Conservation (phyloP, 305 asterid genomes). For the Petunia hybrid region DNA sequence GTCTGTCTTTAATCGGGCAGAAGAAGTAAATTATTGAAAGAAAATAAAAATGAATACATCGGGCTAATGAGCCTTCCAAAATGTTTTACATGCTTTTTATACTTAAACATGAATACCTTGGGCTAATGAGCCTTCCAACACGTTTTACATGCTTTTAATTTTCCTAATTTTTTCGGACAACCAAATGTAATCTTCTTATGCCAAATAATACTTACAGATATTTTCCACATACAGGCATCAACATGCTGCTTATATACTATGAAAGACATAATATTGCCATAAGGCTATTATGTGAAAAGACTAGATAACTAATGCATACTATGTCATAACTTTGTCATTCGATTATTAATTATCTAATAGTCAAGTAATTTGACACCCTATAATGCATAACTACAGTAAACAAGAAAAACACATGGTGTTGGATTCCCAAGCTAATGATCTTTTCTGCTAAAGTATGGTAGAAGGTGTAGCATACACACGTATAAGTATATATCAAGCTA, state of each 20-base stretch:
- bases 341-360: not conserved
- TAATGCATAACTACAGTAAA: not conserved
- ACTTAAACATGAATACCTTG: not conserved
- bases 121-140: not conserved
- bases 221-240: not conserved
- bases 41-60: not conserved
- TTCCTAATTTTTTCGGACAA: not conserved
- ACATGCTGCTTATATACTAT: conserved; percentile 6
- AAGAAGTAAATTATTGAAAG: not conserved
- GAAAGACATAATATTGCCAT: not conserved
- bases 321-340: not conserved
- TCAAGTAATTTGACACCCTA: conserved; percentile 1
- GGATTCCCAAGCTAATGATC: not conserved
- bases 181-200: not conserved
- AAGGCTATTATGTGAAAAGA: not conserved
- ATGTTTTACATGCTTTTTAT: not conserved
- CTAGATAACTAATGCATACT: conserved; percentile 4
- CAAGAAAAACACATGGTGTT: not conserved
- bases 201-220: not conserved
- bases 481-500: not conserved
- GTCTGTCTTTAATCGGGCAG: not conserved
- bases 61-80: not conserved
- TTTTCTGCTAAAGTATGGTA: conserved; percentile 19
- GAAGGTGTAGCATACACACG: conserved; percentile 1
- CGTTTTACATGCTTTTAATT: not conserved